Conservation (phyloP, 2,329 filamentous ascomycete species). For the Coniochaeta hoffmannii region DNA sequence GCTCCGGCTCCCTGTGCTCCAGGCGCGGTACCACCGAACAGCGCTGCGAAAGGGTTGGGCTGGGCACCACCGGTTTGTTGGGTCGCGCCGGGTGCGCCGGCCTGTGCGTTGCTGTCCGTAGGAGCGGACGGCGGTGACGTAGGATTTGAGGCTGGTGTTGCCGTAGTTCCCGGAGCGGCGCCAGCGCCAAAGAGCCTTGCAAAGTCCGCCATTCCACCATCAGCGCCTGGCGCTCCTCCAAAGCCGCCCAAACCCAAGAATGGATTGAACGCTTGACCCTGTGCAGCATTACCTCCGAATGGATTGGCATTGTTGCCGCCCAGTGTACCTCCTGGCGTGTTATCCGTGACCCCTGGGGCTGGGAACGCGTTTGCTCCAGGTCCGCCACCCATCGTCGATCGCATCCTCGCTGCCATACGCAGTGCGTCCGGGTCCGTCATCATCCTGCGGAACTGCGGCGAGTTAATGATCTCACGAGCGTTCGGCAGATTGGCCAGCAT, state of each 20-base stretch:
- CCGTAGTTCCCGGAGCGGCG: constrained; percentile 9
- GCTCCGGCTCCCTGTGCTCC: constrained; percentile 19
- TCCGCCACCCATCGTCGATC: constrained; percentile 56
- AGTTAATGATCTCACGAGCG: constrained; percentile 78
- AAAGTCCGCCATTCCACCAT: neutral
- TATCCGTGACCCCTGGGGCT: constrained; percentile 86
- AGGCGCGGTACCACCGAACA: constrained; percentile 13
- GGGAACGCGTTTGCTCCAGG: constrained; percentile 58
- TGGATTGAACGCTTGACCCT: constrained; percentile 9
- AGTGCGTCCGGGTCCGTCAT: constrained; percentile 86
- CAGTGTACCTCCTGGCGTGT: constrained; percentile 51
- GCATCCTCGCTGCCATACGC: constrained; percentile 75
- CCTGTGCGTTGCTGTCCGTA: constrained; percentile 13
- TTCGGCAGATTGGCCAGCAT: constrained; percentile 68
- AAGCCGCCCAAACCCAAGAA: constrained; percentile 11
- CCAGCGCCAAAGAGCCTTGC: constrained; percentile 8
- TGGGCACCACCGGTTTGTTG: constrained; percentile 5
- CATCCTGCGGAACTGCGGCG: constrained; percentile 83
- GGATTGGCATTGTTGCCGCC: constrained; percentile 20
- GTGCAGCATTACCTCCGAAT: neutral
- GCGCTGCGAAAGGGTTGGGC: constrained; percentile 16
- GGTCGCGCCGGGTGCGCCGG: neutral
- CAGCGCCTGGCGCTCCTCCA: constrained; percentile 12
- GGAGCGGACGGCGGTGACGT: constrained; percentile 7
- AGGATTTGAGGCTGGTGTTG: constrained; percentile 9